phyloP scores from a whole-genome alignment of 1,139 yeast species.

The Pichia terricola region DNA sequence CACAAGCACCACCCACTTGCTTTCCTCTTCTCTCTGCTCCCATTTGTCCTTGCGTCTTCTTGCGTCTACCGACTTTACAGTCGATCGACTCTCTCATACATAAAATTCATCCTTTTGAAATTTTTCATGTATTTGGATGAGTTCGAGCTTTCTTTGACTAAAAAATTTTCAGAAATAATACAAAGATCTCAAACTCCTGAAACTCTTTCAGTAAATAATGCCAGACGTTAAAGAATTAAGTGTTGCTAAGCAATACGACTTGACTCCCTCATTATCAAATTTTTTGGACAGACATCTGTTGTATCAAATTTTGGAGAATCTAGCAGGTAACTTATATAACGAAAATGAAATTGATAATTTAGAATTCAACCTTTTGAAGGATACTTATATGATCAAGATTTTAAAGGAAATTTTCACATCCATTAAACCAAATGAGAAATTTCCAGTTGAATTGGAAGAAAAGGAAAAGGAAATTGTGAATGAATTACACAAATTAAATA shows the following conservation, averaged over 20 bases:
- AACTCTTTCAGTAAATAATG: too few relatives aligned
- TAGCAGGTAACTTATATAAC: constrained; percentile 34
- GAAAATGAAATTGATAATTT: constrained; percentile 34
- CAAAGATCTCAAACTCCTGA: too few relatives aligned
- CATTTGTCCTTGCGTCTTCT: too few relatives aligned
- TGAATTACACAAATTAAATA: constrained; percentile 32
- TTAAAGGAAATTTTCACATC: constrained; percentile 36
- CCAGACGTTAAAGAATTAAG: constrained; percentile 20
- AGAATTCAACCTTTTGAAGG: constrained; percentile 43
- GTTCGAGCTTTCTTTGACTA: too few relatives aligned
- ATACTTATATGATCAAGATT: constrained; percentile 45
- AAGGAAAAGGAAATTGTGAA: constrained; percentile 22
- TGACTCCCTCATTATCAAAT: constrained; percentile 42
- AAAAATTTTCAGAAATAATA: too few relatives aligned
- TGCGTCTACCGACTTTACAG: too few relatives aligned
- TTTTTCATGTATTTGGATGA: too few relatives aligned
- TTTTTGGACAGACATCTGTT: constrained; percentile 51
- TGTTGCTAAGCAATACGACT: constrained; percentile 36
- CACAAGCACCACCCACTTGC: too few relatives aligned
- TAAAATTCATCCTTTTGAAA: too few relatives aligned
- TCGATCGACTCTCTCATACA: too few relatives aligned
- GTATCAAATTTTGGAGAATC: constrained; percentile 42
- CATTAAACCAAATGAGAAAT: constrained; percentile 33
- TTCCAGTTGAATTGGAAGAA: constrained; percentile 28
- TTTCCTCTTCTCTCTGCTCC: too few relatives aligned